Base-by-base conservation (phyloP, 352 stramenopile genomes). In the Thalassiosira delicatula region DNA sequence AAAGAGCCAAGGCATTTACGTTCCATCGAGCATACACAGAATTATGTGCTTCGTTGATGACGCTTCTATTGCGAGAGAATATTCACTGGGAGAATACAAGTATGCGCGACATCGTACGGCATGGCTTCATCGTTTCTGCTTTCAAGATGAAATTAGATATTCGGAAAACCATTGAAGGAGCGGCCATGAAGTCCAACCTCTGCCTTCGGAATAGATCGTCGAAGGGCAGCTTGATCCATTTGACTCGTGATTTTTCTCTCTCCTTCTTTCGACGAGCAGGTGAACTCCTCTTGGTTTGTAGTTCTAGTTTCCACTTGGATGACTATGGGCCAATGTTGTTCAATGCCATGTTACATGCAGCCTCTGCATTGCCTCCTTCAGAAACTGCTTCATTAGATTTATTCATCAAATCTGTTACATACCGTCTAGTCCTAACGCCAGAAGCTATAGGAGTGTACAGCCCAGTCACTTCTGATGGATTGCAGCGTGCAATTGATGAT, bases 401-500 rank as follows among this genome's bases (percentile, higher is more conserved):
- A 60, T 76, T 76, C 57, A 21, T 73, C n/a, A 57, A 27, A 32
- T 65, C 29, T 4, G 44, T 63, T 32, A 60, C 54, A 21, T 62
- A 65, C 40, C 11, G 32, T 32, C 63, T 84, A 14, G 33, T 57
- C 17, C 44, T 83, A 14, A 83, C 49, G 59, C 35, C 76, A 59
- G 30, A 53, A 65, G 53, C 32, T 11, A 59, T 75, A 0, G 44
- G 27, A 30, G 37, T 21, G 51, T 27, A 69, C 3, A 60, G 17
- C 56, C 42, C 17, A 21, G 27, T 42, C 21, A 27, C 56, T 17
- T n/a, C 14, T 30, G 68, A 67, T 63, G 63, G 61, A 23, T 49
- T 84, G 7, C 60, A 76, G 44, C 53, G 37, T n/a, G 70, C 77
- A 62, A 80, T 84, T 29, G 56, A 80, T 70, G 40, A 74, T 70